Conservation (phyloP, 75 land plant species). For the Pseudotsuga menziesii region DNA sequence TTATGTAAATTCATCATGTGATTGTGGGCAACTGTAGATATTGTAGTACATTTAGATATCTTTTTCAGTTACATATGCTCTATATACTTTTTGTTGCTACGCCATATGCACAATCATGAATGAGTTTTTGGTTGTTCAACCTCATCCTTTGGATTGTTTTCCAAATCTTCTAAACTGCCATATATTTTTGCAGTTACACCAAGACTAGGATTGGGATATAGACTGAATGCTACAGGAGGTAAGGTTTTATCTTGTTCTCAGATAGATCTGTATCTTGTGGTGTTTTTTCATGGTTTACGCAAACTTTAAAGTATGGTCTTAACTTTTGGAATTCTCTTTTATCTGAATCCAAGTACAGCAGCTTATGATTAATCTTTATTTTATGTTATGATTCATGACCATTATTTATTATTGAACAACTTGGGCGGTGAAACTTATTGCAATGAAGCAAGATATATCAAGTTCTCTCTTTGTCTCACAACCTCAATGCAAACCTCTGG, state of each 20-base stretch:
- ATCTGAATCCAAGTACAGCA: not conserved
- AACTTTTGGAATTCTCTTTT: not conserved
- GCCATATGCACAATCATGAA: not conserved
- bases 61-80: not conserved
- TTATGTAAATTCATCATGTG: no score
- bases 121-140: not conserved
- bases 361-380: not conserved
- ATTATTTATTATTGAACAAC: not conserved
- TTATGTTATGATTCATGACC: not conserved
- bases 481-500: no score
- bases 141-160: not conserved
- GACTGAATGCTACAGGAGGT: constrained; percentile 5
- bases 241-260: not conserved
- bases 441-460: not conserved
- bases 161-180: not conserved
- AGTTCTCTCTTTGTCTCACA: no score
- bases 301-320: not conserved
- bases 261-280: not conserved
- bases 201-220: not conserved
- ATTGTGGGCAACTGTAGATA: no score
- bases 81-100: not conserved
- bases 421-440: not conserved
- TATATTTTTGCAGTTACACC: not conserved
- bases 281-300: not conserved
- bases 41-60: no score